Conservation (phyloP, 2,329 filamentous ascomycete species). For the Emergomyces orientalis region DNA sequence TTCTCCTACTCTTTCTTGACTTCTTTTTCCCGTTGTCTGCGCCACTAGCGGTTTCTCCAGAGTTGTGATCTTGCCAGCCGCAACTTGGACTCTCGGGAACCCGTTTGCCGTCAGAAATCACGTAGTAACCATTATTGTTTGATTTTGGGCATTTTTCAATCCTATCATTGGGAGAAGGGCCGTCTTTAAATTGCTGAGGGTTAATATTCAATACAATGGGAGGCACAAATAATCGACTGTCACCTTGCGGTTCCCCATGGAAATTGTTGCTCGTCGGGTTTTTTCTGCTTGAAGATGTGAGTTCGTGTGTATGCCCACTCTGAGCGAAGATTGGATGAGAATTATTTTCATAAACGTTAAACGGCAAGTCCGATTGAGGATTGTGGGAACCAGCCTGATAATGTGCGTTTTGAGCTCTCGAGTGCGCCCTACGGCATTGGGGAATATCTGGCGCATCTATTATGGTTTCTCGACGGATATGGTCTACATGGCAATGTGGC, state of each 20-base stretch:
- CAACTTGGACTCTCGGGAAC: slow-evolving; percentile 7
- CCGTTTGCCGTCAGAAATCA: slow-evolving; percentile 15
- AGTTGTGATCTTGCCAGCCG: neutral
- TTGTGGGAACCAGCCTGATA: neutral
- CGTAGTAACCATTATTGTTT: slow-evolving; percentile 14
- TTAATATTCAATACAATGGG: slow-evolving; percentile 17
- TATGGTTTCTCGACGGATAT: neutral
- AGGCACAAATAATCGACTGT: slow-evolving; percentile 5
- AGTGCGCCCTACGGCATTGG: neutral
- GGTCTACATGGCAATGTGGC: neutral
- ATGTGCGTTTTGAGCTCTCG: neutral
- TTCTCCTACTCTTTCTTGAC: neutral
- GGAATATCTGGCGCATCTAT: slow-evolving; percentile 1
- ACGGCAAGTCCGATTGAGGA: neutral
- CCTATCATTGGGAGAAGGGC: neutral
- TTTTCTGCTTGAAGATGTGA: neutral
- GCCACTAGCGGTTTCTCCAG: neutral
- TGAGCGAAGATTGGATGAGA: too few relatives aligned
- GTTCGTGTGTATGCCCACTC: neutral
- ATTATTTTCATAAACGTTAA: neutral
- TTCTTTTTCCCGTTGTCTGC: neutral
- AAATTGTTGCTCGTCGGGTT: neutral
- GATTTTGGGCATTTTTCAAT: neutral
- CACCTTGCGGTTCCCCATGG: neutral
- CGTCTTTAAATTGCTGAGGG: neutral